Conservation (phyloP, 2,329 filamentous ascomycete species). For the Pseudogymnoascus sp. region DNA sequence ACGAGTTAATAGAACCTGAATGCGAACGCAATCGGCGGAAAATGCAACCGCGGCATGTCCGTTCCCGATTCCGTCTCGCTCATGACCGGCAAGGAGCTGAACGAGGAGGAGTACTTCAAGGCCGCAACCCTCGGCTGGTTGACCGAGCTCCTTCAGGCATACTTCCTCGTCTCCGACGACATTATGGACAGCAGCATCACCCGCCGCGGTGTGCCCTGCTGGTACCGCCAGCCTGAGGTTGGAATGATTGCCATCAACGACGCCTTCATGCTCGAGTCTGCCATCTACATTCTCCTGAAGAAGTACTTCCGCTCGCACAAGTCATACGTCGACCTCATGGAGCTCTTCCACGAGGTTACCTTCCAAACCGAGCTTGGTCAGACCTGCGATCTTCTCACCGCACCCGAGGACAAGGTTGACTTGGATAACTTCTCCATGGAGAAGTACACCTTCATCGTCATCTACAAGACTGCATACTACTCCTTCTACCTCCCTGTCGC, state of each 20-base stretch:
- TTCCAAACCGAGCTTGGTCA: slow-evolving; percentile 95
- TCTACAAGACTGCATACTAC: slow-evolving; percentile 99
- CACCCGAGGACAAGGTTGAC: slow-evolving; percentile 87
- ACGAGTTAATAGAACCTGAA: slow-evolving; percentile 57
- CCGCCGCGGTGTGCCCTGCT: slow-evolving; percentile 87
- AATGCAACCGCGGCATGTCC: slow-evolving; percentile 98
- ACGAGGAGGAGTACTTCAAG: slow-evolving; percentile 77
- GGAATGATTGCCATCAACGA: slow-evolving; percentile 99
- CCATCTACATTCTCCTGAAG: slow-evolving; percentile 86
- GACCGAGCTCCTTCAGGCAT: slow-evolving; percentile 95
- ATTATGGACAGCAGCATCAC: slow-evolving; percentile 98
- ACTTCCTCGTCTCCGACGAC: slow-evolving; percentile 97
- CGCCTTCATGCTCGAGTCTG: slow-evolving; percentile 85
- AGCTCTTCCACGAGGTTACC: slow-evolving; percentile 92
- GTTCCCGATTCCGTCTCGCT: slow-evolving; percentile 84
- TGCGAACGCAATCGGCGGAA: slow-evolving; percentile 83
- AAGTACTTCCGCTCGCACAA: slow-evolving; percentile 87
- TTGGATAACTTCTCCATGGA: slow-evolving; percentile 90
- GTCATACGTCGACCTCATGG: slow-evolving; percentile 80
- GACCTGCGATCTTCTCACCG: slow-evolving; percentile 87
- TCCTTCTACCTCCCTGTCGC: slow-evolving; percentile 97
- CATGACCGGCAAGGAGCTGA: slow-evolving; percentile 63
- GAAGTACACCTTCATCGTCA: slow-evolving; percentile 97
- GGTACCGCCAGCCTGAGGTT: slow-evolving; percentile 84
- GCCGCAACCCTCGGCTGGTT: slow-evolving; percentile 89